These are phyloP conservation scores for Cryphonectria naterciae DNA, from an alignment of 2,329 filamentous ascomycete species.

Conservation along the genomic window DNA sequence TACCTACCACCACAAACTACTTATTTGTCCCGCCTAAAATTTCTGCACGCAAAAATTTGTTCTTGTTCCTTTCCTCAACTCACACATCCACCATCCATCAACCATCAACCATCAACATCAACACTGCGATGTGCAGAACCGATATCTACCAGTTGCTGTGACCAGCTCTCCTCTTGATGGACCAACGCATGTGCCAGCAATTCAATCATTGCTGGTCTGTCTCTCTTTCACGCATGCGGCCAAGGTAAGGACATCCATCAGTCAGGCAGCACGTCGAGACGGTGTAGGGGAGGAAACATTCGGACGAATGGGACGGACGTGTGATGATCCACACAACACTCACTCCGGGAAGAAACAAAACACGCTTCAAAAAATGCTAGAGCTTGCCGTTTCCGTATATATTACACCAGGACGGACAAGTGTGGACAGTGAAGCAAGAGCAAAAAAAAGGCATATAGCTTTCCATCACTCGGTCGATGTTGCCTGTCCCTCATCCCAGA, in stretches of 20 bases:
- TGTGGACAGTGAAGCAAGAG: conserved; percentile 73
- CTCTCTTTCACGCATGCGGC: not conserved
- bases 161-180: not conserved
- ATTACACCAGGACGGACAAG: conserved; percentile 59
- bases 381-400: conserved; percentile 62
- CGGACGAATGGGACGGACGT: not conserved
- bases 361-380: conserved; percentile 65
- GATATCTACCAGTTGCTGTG: not conserved
- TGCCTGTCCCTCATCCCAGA: conserved; percentile 38
- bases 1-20: not conserved
- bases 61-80: not conserved
- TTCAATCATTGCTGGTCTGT: conserved; percentile 1
- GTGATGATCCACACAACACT: not conserved
- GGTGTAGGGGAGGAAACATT: not conserved
- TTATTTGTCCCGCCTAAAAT: conserved; percentile 20
- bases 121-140: conserved; percentile 3
- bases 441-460: conserved; percentile 47
- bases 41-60: not conserved
- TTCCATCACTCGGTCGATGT: conserved; percentile 40
- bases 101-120: not conserved
- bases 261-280: not conserved
- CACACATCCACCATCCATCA: not conserved
- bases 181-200: conserved; percentile 2
- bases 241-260: not conserved
- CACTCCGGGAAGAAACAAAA: conserved; percentile 13